Base-by-base conservation (phyloP, 2,329 filamentous ascomycete species). In the Pyrenochaeta sp. region DNA sequence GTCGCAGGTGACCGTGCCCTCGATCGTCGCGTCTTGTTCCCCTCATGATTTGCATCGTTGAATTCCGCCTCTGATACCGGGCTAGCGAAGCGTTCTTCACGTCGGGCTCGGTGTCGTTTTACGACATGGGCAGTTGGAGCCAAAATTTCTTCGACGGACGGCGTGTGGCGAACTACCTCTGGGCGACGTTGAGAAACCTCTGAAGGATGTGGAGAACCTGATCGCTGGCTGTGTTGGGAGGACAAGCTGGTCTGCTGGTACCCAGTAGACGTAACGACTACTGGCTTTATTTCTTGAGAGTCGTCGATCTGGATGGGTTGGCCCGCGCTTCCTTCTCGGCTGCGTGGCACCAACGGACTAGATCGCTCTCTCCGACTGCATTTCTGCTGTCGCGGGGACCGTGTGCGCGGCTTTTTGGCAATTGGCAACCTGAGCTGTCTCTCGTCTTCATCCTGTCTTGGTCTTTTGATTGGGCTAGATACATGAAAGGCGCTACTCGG, bases 251-350 rank as follows among this genome's bases (percentile, higher is more conserved):
- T 27, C 4, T 28, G 42, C 42, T 44, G 42, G 24, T 24, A 25
- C 9, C 10, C 13, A 43, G 22, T 2, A 42, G 49, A 50, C 10
- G n/a, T 40, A 3, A 7, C n/a, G 19, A 15, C 36, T 8, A 48
- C 24, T 3, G 22, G 34, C 19, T 40, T 44, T 6, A 36, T 3
- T 8, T 72, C 69, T 36, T 74, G 72, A 2, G 71, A 72, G 56
- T 75, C 71, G 0, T 66, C 59, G 36, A 74, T 72, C 19, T 61
- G 50, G 32, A 75, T 74, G 2, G 69, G 71, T 44, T 58, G 56
- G 5, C 50, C 42, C 7, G 62, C 65, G 36, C 60, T 68, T 5
- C 69, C 71, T 19, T 61, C 39, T 25, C 50, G 49, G 24, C 37
- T 48, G 13, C 24, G 30, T 46, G 37, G 12, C 28, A 13, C 46